A percentile compares a stretch with the other conserved stretches of the same genome.
Conservation (phyloP, 495 filamentous ascomycete genomes). For the Penicillium silybi region DNA sequence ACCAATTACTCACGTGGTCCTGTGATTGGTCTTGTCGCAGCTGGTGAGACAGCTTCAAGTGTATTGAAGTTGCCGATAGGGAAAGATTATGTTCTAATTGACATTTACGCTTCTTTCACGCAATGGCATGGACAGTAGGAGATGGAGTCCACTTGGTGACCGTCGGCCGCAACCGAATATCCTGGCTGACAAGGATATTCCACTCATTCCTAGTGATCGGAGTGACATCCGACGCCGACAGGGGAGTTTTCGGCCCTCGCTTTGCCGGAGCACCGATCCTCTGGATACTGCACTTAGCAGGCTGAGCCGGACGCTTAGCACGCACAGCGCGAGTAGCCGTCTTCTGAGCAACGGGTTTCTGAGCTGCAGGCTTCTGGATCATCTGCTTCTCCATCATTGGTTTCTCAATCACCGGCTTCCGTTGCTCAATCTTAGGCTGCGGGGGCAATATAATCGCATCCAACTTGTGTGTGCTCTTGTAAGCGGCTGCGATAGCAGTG, state of each 20-base stretch:
- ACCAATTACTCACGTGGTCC: not conserved
- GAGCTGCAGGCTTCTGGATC: not conserved
- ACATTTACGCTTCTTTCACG: conserved; percentile 17
- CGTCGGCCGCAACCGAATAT: conserved; percentile 30
- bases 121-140: conserved; percentile 33
- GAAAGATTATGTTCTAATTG: not conserved
- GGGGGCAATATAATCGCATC: conserved; percentile 42
- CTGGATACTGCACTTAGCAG: not conserved
- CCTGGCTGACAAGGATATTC: conserved; percentile 39
- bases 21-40: not conserved
- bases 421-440: conserved; percentile 15
- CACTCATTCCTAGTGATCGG: conserved; percentile 47
- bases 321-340: not conserved
- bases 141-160: conserved; percentile 46
- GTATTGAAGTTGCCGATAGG: not conserved
- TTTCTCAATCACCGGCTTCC: not conserved
- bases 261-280: conserved; percentile 12
- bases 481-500: conserved; percentile 52
- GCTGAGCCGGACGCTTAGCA: not conserved
- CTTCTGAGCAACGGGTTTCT: conserved; percentile 1
- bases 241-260: conserved; percentile 41
- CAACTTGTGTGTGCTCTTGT: conserved; percentile 52
- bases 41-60: not conserved
- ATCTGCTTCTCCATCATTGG: not conserved
- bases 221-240: conserved; percentile 44